These are phyloP conservation scores for Penicillium capsulatum DNA, from an alignment of 2,329 filamentous ascomycete genomes.

Conservation along the genomic window DNA sequence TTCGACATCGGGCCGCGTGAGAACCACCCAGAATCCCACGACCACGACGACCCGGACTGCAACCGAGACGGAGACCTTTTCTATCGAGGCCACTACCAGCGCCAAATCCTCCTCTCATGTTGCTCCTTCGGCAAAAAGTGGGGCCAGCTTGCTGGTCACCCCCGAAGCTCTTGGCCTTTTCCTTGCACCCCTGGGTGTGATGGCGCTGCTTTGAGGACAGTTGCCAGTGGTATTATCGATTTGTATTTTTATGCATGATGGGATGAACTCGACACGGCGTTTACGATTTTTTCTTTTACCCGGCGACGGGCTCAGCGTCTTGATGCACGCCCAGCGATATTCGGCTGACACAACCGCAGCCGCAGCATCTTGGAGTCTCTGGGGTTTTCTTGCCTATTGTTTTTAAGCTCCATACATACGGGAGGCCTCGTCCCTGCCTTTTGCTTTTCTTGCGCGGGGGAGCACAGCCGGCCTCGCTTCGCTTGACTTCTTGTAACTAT, in stretches of 20 bases:
- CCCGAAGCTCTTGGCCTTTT: slow-evolving; percentile 17
- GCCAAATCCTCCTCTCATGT: slow-evolving; percentile 7
- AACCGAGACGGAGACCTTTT: slow-evolving; percentile 3
- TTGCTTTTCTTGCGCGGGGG: not conserved
- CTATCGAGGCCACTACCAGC: slow-evolving; percentile 3
- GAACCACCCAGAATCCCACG: not conserved
- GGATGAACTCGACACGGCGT: slow-evolving; percentile 17
- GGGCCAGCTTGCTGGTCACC: slow-evolving; percentile 10
- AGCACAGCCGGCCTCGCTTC: too few relatives aligned
- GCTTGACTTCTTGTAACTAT: too few relatives aligned
- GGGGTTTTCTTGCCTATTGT: not conserved
- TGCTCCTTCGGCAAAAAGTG: slow-evolving; percentile 20
- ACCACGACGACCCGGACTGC: slow-evolving; percentile 6
- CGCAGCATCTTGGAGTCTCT: slow-evolving; percentile 13
- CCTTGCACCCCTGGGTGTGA: slow-evolving; percentile 22
- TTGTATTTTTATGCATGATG: slow-evolving; percentile 23
- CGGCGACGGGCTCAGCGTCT: slow-evolving; percentile 2
- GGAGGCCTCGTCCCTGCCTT: not conserved
- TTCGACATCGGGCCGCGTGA: slow-evolving; percentile 1
- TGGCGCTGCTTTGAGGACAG: slow-evolving; percentile 18
- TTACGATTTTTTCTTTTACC: slow-evolving; percentile 10
- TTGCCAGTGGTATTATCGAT: slow-evolving; percentile 1
- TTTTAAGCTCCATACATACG: too few relatives aligned
- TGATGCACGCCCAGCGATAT: slow-evolving; percentile 10
- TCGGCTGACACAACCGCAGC: slow-evolving; percentile 5